Base-by-base conservation (phyloP, 768 basidiomycete genomes). In the Phaeotremella fagi region DNA sequence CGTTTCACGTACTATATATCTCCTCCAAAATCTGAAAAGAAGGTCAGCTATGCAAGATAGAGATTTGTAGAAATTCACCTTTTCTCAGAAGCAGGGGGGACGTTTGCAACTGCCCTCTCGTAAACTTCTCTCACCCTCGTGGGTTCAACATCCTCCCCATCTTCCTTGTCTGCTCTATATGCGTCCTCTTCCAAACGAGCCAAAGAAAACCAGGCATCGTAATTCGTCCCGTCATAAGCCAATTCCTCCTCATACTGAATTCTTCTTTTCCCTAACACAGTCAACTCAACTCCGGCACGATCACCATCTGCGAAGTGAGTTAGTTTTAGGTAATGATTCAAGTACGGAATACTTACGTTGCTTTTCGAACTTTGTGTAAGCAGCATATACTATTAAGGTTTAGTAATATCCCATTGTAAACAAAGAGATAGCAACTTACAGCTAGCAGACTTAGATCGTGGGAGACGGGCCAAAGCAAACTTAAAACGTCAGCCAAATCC, bases 211-310 rank as follows among this genome's bases (percentile, higher is more conserved):
- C 95, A 99, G 0, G 87, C 85, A 73, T 98, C 95, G 70, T 97
- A 99, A 72, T 97, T 97, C 37, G 86, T 83, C 0, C 89, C 85
- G 59, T 98, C 90, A 52, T 94, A 86, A 9, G 84, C 73, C 1
- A 98, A 76, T 75, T 99, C 95, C 59, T 99, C 95, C 71, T 99
- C 95, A 67, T 99, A 98, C 66, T 98, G 91, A 52, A 99, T 97
- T 33, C 95, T 82, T n/a, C 95, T 84, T 74, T 97, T 99, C 27
- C 92, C 92, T 0, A 97, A 81, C 0, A 99, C 94, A 5, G 95
- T 99, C 35, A 83, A 82, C 73, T 97, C 94, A 23, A 99, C 82
- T 0, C 89, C 85, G 3, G 82, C 80, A 4, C 89, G 84, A 7
- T 87, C 85, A 12, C 95, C 95, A 63, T 91, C 70, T 72, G 45